Base-by-base conservation (phyloP, 129 eudicot genomes). In the Sambucus nigra region DNA sequence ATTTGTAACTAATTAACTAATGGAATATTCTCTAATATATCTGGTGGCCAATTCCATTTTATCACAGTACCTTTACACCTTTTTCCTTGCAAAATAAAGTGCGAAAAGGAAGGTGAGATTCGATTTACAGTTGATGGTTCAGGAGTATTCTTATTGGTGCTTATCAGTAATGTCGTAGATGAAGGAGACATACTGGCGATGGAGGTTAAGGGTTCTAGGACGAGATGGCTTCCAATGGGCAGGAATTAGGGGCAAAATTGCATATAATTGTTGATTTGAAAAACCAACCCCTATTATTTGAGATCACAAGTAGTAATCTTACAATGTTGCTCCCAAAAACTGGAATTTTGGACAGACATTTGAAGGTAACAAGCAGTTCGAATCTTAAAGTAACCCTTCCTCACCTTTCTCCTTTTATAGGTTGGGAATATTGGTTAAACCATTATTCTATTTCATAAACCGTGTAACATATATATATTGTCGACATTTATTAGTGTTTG, bases 191-290 rank as follows among this genome's bases (percentile, higher is more conserved):
- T 89, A 70, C 35, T 45, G 20, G 95, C 74, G 3, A 88, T 81
- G 66, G 84, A 89, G 70, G 65, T 89, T 15, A 89, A 89, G 67
- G 98, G 98, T 24, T 84, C 95, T 10, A 73, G 80, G 70, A 89
- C 98, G 0, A 94, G 98, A 48, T 89, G 98, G 98, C 94, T 89
- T 33, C 95, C 86, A 6, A 89, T 89, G 98, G 83, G 84, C 49
- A 74, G 95, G 56, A 85, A 81, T 57, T 91, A 94, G 95, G 98
- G 98, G 0, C 95, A 81, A 48, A 85, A 91, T 62, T 91, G 95
- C 95, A 81, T 53, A 70, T 85, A 56, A 85, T 79, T 54, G 86
- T 95, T 0, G 86, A 85, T 69, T 50, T 91, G 32, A 85, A 76
- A 72, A 82, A 72, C 8, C 95, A 85, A 52, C 88, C 95, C 0